Evolutionary conservation across 345 rosid genomes (phyloP).

Genomic region (Arabidopsis arenosa): DNA sequence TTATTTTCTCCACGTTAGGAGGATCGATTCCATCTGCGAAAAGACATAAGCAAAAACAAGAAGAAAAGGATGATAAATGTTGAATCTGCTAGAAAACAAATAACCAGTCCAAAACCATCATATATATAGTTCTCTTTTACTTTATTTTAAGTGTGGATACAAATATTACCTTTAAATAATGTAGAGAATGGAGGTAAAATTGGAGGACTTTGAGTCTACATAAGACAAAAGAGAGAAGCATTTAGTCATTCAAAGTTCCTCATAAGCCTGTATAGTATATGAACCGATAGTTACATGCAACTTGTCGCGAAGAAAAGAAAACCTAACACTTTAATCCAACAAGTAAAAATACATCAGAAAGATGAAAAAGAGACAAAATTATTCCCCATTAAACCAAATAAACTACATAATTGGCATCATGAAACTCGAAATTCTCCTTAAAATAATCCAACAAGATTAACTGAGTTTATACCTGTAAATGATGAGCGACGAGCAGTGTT

Average conservation of each 20-base stretch:
- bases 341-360: too few species aligned
- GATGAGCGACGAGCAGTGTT: constrained; percentile 58
- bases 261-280: neutral
- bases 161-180: constrained; percentile 52
- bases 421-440: neutral
- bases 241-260: neutral
- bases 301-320: neutral
- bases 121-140: neutral
- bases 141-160: neutral
- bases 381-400: neutral
- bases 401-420: neutral
- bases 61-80: neutral
- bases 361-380: neutral
- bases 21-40: constrained; percentile 56
- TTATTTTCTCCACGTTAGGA: constrained; percentile 43
- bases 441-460: constrained; percentile 15
- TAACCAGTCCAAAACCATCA: neutral
- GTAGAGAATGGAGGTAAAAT: constrained; percentile 65
- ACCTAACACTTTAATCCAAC: too few species aligned
- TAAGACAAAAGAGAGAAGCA: constrained; percentile 29
- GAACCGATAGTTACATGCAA: neutral
- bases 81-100: neutral
- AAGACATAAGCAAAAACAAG: neutral
- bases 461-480: constrained; percentile 54
- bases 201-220: constrained; percentile 62